Conservation (phyloP, 139 green algal genomes). For the Tetraselmis chui region DNA sequence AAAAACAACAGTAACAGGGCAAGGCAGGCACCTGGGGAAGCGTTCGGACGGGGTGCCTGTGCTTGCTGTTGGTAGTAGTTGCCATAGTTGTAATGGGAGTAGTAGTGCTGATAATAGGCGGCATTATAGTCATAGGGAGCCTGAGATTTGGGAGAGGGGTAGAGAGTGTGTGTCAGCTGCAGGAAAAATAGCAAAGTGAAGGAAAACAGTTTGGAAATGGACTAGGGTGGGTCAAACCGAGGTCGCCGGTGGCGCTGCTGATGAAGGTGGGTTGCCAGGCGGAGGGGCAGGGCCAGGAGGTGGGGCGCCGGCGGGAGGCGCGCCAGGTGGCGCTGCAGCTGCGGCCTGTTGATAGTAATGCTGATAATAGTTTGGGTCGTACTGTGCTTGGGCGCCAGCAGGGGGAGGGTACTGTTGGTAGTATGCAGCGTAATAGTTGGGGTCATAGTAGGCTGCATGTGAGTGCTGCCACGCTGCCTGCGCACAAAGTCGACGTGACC, state of each 20-base stretch:
- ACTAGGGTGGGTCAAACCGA: not conserved
- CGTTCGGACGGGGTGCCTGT: no score
- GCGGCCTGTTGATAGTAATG: not conserved
- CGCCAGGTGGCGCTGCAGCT: not conserved
- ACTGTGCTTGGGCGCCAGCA: not conserved
- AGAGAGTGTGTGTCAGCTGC: no score
- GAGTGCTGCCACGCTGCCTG: not conserved
- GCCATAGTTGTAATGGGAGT: not conserved
- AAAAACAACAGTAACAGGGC: no score
- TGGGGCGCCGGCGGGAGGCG: no score
- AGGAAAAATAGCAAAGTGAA: no score
- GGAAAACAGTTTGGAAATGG: not conserved
- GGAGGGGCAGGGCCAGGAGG: not conserved
- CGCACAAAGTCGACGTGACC: not conserved
- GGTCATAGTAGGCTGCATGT: not conserved
- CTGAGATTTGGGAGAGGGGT: no score
- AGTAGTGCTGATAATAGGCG: conserved; percentile 11
- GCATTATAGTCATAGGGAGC: not conserved
- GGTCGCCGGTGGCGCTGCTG: no score
- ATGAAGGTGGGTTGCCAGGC: not conserved
- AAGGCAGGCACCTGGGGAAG: no score
- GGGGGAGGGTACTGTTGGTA: not conserved
- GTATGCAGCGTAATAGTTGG: not conserved
- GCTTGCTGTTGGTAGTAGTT: not conserved
- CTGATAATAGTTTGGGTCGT: not conserved